Evolutionary conservation across 805 yeast genomes (phyloP).

Genomic region (Blastobotrys attinorum): DNA sequence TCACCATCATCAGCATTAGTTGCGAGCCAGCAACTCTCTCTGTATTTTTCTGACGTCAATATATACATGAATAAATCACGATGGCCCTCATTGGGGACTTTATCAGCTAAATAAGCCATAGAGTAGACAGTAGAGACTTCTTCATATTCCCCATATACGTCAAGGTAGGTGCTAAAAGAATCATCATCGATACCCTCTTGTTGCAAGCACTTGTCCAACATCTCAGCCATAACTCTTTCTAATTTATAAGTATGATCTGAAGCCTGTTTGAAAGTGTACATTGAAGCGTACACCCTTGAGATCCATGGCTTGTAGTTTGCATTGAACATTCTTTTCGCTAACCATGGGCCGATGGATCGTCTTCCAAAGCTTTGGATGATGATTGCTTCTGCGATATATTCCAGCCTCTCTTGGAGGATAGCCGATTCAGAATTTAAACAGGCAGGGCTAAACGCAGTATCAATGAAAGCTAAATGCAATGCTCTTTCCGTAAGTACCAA

Average conservation of each 20-base stretch:
- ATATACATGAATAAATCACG: conserved; percentile 23
- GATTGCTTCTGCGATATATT: conserved; percentile 19
- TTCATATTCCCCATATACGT: conserved; percentile 53
- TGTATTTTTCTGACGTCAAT: conserved; percentile 32
- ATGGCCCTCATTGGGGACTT: conserved; percentile 5
- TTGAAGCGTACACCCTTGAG: conserved; percentile 38
- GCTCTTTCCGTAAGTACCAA: conserved; percentile 56
- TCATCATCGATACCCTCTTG: conserved; percentile 27
- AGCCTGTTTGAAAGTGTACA: conserved; percentile 45
- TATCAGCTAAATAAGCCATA: conserved; percentile 36
- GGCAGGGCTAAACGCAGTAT: conserved; percentile 37
- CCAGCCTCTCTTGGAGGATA: conserved; percentile 26
- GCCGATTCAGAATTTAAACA: conserved; percentile 32
- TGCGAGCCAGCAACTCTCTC: conserved; percentile 12
- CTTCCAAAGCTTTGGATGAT: conserved; percentile 40
- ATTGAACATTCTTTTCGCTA: conserved; percentile 40
- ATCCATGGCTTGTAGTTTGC: conserved; percentile 39
- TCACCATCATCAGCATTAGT: conserved; percentile 43
- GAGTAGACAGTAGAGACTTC: conserved; percentile 44
- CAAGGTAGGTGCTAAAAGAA: conserved; percentile 34
- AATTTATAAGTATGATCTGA: conserved; percentile 48
- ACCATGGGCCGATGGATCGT: conserved; percentile 57
- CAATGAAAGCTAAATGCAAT: conserved; percentile 51
- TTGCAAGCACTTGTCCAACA: conserved; percentile 35
- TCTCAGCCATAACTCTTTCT: conserved; percentile 47